Evolutionary conservation across 2,329 filamentous ascomycete species (phyloP), one percentile per base, ranked within the genome.

Genomic region (Colletotrichum sp.): DNA sequence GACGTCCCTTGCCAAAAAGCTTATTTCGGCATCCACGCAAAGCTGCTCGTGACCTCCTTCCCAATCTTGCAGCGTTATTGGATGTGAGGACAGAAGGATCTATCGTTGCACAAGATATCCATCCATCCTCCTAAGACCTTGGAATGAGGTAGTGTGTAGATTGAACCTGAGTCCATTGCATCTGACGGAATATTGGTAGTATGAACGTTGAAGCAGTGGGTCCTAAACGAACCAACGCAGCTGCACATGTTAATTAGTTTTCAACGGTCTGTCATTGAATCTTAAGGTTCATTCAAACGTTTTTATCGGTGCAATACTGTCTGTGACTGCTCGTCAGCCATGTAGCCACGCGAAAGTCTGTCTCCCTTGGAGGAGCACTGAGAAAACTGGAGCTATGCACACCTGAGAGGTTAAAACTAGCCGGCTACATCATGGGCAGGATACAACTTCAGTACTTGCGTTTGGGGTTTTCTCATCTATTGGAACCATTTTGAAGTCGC

Each of bases 31-130:
- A 70, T 34, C 57, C 22, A 48, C 57, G 34, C 18, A 63, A 52
- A 52, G 18, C 34, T 26, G 32, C 68, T 62, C 68, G 68, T 70
- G 68, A 70, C 68, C 68, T 60, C 34, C 7, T 63, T 63, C 68
- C 68, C 26, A 24, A 32, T 70, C n/a, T 15, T 44, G 36, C 9
- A 18, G 34, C 52, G 15, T 10, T 6, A 24, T 18, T 52, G 55
- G 48, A 44, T 32, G 16, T 4, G 32, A 30, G 28, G 2, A 3
- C 44, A 4, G 18, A 22, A 48, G 18, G 39, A 30, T 30, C 16
- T 9, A 15, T 30, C 15, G 44, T 26, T 28, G 6, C 8, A 48
- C 5, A 16, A 39, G 5, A 39, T 9, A 26, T n/a, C 2, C 4
- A 1, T 3, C 6, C 9, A 48, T 48, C 44, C 44, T 22, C 44